phyloP scores from a whole-genome alignment of 2,329 filamentous ascomycete species.

The Phaeomoniella chlamydospora region DNA sequence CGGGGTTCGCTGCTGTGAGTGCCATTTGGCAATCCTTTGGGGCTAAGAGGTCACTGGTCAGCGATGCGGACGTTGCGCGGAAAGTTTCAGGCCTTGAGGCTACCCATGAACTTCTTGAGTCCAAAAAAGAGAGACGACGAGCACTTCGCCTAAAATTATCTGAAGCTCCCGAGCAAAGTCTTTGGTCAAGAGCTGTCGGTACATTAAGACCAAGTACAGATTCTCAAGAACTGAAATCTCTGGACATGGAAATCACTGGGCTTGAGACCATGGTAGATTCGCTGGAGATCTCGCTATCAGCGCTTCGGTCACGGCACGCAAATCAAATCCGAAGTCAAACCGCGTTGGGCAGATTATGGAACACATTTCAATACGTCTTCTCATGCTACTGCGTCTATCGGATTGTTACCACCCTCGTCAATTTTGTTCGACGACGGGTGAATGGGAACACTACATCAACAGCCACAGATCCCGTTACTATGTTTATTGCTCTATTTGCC shows the following conservation, averaged over 20 bases:
- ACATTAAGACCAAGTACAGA: slow-evolving; percentile 50
- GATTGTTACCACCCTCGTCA: slow-evolving; percentile 56
- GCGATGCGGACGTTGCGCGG: slow-evolving; percentile 58
- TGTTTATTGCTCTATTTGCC: slow-evolving; percentile 63
- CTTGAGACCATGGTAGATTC: slow-evolving; percentile 67
- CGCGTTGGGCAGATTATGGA: slow-evolving; percentile 46
- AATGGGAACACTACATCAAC: slow-evolving; percentile 41
- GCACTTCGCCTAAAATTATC: slow-evolving; percentile 52
- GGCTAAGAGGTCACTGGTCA: slow-evolving; percentile 48
- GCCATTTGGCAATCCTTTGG: slow-evolving; percentile 75
- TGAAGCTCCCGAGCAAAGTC: slow-evolving; percentile 23
- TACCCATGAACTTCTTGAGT: slow-evolving; percentile 62
- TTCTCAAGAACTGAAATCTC: slow-evolving; percentile 33
- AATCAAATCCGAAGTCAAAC: slow-evolving; percentile 56
- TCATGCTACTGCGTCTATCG: slow-evolving; percentile 75
- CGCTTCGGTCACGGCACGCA: slow-evolving; percentile 48
- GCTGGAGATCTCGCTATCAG: slow-evolving; percentile 49
- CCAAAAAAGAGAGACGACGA: slow-evolving; percentile 59
- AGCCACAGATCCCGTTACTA: slow-evolving; percentile 68
- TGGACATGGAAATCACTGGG: slow-evolving; percentile 65
- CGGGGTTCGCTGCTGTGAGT: slow-evolving; percentile 78
- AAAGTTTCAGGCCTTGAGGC: slow-evolving; percentile 69
- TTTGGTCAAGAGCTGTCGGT: slow-evolving; percentile 61
- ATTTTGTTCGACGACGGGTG: slow-evolving; percentile 46
- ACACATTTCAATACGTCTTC: slow-evolving; percentile 53